Conservation (phyloP, 106 monocot genomes). For the Gastrodia elata region DNA sequence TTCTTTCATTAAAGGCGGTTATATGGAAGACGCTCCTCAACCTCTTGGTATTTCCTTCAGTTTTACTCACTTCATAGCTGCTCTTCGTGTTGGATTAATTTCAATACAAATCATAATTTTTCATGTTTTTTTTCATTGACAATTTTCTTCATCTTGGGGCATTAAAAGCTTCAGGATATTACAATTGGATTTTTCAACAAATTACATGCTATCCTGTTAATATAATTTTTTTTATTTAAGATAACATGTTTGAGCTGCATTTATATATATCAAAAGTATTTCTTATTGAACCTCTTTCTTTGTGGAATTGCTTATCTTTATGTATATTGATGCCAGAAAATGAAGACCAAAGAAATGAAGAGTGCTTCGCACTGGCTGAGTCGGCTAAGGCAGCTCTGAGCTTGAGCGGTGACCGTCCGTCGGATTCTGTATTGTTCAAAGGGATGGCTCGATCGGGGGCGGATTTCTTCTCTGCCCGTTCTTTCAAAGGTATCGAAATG, state of each 20-base stretch:
- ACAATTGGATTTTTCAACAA: not conserved
- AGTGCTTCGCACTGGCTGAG: constrained; percentile 39
- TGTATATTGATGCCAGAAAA: constrained; percentile 21
- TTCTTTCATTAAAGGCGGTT: constrained; percentile 85
- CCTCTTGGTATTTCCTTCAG: constrained; percentile 34
- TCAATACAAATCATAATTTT: not conserved
- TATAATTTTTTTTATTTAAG: not conserved
- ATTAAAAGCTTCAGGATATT: not conserved
- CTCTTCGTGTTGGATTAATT: not conserved
- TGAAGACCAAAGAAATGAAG: constrained; percentile 26
- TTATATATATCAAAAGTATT: not conserved
- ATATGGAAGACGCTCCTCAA: constrained; percentile 46
- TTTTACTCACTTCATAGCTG: not conserved
- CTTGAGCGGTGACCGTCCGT: constrained; percentile 24
- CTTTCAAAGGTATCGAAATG: constrained; percentile 56
- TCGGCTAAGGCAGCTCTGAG: constrained; percentile 45
- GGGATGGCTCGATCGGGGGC: constrained; percentile 64
- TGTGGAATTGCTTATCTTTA: not conserved
- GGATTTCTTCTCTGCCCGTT: constrained; percentile 71
- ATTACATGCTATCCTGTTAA: not conserved
- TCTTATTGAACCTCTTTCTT: not conserved
- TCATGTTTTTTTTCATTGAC: not conserved
- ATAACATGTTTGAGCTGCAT: not conserved
- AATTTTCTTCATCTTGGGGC: not conserved
- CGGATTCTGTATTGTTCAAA: constrained; percentile 67